Percentiles rank a stretch among this genome's conserved stretches.
Evolutionary conservation across 768 basidiomycete species (phyloP).

Genomic region (Galerina marginata): DNA sequence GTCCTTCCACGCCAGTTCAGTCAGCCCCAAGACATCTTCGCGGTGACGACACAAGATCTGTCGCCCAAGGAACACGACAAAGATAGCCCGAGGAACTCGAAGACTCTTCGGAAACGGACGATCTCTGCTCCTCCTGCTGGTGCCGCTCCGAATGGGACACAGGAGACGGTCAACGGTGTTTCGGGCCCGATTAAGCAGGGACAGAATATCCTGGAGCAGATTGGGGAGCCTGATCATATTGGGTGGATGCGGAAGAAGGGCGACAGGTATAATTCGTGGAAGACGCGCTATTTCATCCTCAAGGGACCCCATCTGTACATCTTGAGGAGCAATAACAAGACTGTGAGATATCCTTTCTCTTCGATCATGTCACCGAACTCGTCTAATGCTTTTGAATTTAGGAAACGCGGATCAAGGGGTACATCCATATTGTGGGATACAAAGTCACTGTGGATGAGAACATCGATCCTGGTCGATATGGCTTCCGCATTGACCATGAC

Average conservation of each 20-base stretch:
- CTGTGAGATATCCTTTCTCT: constrained; percentile 37
- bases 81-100: constrained; percentile 21
- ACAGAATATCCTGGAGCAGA: constrained; percentile 83
- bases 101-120: constrained; percentile 62
- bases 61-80: constrained; percentile 22
- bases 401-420: constrained; percentile 97
- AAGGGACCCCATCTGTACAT: constrained; percentile 93
- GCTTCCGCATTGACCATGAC: constrained; percentile 93
- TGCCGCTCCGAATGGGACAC: constrained; percentile 19
- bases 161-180: constrained; percentile 20
- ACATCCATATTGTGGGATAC: constrained; percentile 90
- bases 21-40: constrained; percentile 23
- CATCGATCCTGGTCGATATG: constrained; percentile 90
- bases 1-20: constrained; percentile 39
- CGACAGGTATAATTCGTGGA: constrained; percentile 93
- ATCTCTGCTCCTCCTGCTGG: constrained; percentile 32
- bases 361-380: neutral
- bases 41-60: neutral
- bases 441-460: constrained; percentile 93
- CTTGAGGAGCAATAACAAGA: constrained; percentile 73
- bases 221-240: constrained; percentile 86
- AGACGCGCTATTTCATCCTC: constrained; percentile 87
- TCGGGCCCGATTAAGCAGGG: constrained; percentile 57
- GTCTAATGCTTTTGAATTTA: constrained; percentile 32
- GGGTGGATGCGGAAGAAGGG: constrained; percentile 98